Percentiles rank a stretch among this genome's conserved stretches.
These are phyloP conservation scores for Syzygium aqueum DNA, from an alignment of 345 rosid genomes.

Conservation along the genomic window DNA sequence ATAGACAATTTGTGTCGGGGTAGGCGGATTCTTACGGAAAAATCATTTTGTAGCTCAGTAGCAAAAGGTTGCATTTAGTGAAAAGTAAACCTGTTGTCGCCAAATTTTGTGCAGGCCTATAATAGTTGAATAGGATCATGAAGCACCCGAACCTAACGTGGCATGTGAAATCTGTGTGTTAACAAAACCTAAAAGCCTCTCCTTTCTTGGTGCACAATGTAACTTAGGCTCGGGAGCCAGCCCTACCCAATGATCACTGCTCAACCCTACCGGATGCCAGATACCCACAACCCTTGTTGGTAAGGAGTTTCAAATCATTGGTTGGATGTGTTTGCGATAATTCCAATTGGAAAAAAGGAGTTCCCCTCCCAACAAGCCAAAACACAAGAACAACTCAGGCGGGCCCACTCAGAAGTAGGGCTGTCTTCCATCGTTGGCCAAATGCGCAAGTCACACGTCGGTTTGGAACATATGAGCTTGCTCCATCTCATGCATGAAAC, in stretches of 20 bases:
- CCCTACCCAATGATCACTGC: background rate
- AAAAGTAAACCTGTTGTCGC: background rate
- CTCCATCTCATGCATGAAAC: background rate
- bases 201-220: background rate
- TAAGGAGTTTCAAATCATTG: background rate
- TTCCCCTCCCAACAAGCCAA: background rate
- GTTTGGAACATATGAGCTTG: rapidly evolving
- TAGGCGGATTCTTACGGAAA: background rate
- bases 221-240: background rate
- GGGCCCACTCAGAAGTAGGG: background rate
- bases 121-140: no score
- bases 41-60: background rate
- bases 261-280: background rate
- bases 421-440: background rate
- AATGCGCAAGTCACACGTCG: rapidly evolving
- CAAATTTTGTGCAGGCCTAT: background rate
- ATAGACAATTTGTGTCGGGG: background rate
- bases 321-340: background rate
- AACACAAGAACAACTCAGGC: background rate
- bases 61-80: background rate
- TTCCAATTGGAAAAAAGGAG: background rate
- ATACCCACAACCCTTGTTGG: background rate
- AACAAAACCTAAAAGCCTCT: background rate
- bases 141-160: no score
- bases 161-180: background rate